Evolutionary conservation across 2,329 filamentous ascomycete species (phyloP), one percentile per base, ranked within the genome.

Genomic region (Penicillium sp.): DNA sequence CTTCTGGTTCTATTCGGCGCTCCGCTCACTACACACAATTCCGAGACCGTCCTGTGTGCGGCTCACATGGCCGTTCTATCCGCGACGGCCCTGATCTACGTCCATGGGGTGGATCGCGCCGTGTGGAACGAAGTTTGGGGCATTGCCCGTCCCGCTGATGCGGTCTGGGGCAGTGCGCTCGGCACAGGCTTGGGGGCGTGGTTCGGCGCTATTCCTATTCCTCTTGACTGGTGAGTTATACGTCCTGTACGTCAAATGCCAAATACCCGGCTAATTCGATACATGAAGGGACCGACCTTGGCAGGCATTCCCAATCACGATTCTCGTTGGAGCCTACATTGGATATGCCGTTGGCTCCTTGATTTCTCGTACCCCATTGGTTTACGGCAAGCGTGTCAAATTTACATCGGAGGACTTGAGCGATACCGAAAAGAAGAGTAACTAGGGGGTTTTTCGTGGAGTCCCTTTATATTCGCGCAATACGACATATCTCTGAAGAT

Each of bases 271-370:
- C 59, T 63, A 49, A 63, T 37, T 39, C 10, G 18, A 34, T 31
- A 22, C 3, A n/a, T 38, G 4, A 61, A 83, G 81, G 82, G 94
- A 99, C 73, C 86, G 94, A n/a, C 92, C 96, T 66, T 99, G 94
- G 94, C 94, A 99, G 83, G 90, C 88, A 73, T 99, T 93, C 89
- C 94, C 94, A 0, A 88, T 97, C 46, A 99, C 94, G 0, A 89
- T 99, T 56, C 76, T 97, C 5, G 86, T 84, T 2, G 94, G 94
- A 3, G 81, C 89, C 18, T 97, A 96, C 74, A 75, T 85, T 6
- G 94, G 94, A 1, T 92, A 89, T 73, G 80, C 85, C 1, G 62
- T 90, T 13, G 92, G 92, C 1, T 64, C 67, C 7, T 57, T 71
- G 54, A 20, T 69, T 31, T 66, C 64, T 20, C 65, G 71, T 18